Conservation (phyloP, 2,329 filamentous ascomycete genomes). For the Myriangium duriaei region DNA sequence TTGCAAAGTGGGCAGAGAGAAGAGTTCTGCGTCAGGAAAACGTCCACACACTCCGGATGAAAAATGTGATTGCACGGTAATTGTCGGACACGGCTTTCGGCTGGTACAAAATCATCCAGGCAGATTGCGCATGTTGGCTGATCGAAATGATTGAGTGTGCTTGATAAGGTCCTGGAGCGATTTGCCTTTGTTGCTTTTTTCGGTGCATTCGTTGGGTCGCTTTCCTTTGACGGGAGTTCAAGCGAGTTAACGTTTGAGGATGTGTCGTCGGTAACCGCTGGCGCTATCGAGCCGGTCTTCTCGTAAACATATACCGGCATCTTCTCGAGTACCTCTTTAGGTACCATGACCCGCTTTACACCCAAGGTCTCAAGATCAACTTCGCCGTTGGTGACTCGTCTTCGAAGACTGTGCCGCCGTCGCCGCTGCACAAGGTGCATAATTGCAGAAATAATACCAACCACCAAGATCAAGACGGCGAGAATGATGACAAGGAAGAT, state of each 20-base stretch:
- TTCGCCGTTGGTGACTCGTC: slow-evolving; percentile 63
- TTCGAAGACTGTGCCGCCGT: slow-evolving; percentile 53
- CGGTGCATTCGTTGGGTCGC: too few relatives aligned
- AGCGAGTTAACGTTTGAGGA: slow-evolving; percentile 6
- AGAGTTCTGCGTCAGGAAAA: slow-evolving; percentile 64
- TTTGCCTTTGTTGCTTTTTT: slow-evolving; percentile 2
- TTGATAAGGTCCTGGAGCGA: too few relatives aligned
- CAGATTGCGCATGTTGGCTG: slow-evolving; percentile 89
- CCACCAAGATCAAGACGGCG: slow-evolving; percentile 55
- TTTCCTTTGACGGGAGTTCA: neutral
- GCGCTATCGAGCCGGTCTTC: slow-evolving; percentile 3
- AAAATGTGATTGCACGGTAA: slow-evolving; percentile 87
- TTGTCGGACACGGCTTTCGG: slow-evolving; percentile 63
- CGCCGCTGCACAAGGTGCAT: slow-evolving; percentile 70
- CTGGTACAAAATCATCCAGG: slow-evolving; percentile 62
- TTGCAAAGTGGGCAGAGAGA: slow-evolving; percentile 90
- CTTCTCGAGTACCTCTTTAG: slow-evolving; percentile 53
- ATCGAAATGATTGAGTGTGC: slow-evolving; percentile 33
- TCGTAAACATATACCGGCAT: slow-evolving; percentile 70
- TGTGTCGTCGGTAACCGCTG: slow-evolving; percentile 6
- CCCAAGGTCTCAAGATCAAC: slow-evolving; percentile 78
- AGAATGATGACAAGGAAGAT: slow-evolving; percentile 60
- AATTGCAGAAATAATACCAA: slow-evolving; percentile 51
- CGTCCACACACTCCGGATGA: slow-evolving; percentile 82
- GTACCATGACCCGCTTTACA: slow-evolving; percentile 70